Base-by-base conservation (phyloP, 2,329 filamentous ascomycete genomes). In the Sarocladiaceae sp. region DNA sequence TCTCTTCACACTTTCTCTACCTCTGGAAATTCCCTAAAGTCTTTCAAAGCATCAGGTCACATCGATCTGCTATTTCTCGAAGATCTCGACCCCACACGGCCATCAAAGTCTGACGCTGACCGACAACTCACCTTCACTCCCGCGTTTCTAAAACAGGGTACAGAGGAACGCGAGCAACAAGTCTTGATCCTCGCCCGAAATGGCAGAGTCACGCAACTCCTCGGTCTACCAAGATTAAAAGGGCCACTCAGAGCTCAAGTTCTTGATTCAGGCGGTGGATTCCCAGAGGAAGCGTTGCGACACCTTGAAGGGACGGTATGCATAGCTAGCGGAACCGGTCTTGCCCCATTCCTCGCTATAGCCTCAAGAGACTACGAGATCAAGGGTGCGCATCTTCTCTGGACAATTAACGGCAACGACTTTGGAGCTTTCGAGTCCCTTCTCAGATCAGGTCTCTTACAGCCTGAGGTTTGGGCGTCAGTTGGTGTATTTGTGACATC, bases 151-250 rank as follows among this genome's bases (percentile, higher is more conserved):
- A 24, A 37, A 12, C 37, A 37, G 12, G 21, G 33, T 29, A 12
- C 31, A 10, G 13, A 24, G 13, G 43, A 33, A 9, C 16, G 26
- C 5, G 7, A 27, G 3, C 26, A 23, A 2, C 19, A 42, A 29
- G 12, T 47, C 23, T 7, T 45, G 19, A 21, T 50, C 44, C 18
- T 53, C 32, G 12, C 47, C 12, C 34, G 51, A 16, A 52, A 51
- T 31, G 53, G 53, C 5, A 45, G 53, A n/a, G 47, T 54, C 12
- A 47, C 53, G 0, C 47, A 47, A 12, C 39, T 55, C 11, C 44
- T 55, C 6, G 51, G 53, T 2, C 31, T 52, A 20, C 53, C 52
- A 0, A 32, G 53, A 15, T 50, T 50, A 2, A 34, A 50, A 12
- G 46, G 47, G 1, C 48, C 47, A 11, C 26, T 48, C n/a, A 47